phyloP scores from a whole-genome alignment of 768 basidiomycete genomes.

The Auriscalpium vulgare region DNA sequence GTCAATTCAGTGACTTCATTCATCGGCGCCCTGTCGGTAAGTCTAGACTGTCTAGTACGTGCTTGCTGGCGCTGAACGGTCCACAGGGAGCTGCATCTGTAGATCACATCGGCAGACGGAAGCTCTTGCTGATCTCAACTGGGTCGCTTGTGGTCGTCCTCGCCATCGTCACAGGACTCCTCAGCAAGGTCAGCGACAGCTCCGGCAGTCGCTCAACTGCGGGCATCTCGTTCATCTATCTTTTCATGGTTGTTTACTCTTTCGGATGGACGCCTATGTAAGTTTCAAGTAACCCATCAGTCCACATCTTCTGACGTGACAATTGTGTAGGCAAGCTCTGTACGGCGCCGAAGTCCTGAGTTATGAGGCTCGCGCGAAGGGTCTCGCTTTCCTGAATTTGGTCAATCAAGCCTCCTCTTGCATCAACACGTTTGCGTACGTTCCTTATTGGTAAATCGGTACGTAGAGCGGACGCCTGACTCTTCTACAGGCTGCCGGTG shows the following conservation, averaged over 20 bases:
- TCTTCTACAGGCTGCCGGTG: conserved; percentile 32
- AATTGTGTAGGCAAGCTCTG: conserved; percentile 35
- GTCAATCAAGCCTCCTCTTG: conserved; percentile 33
- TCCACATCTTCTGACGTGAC: background rate
- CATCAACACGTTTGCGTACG: conserved; percentile 45
- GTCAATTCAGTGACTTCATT: conserved; percentile 46
- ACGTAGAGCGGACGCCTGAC: background rate
- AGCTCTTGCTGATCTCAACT: conserved; percentile 34
- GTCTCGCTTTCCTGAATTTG: conserved; percentile 41
- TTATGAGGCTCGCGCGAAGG: conserved; percentile 45
- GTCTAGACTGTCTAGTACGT: conserved; percentile 4
- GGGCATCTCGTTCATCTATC: conserved; percentile 43
- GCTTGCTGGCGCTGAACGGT: background rate
- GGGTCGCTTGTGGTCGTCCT: conserved; percentile 31
- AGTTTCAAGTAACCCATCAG: conserved; percentile 11
- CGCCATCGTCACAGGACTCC: conserved; percentile 39
- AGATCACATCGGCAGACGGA: conserved; percentile 42
- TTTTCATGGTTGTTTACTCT: conserved; percentile 46
- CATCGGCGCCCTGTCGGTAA: conserved; percentile 26
- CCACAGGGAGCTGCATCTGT: conserved; percentile 36
- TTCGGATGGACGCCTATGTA: conserved; percentile 52
- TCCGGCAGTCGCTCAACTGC: conserved; percentile 34
- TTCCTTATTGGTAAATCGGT: background rate
- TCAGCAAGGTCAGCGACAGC: conserved; percentile 26
- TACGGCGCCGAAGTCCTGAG: conserved; percentile 46